Evolutionary conservation across 2,329 filamentous ascomycete species (phyloP).

Genomic region (Dactylellina sp.): DNA sequence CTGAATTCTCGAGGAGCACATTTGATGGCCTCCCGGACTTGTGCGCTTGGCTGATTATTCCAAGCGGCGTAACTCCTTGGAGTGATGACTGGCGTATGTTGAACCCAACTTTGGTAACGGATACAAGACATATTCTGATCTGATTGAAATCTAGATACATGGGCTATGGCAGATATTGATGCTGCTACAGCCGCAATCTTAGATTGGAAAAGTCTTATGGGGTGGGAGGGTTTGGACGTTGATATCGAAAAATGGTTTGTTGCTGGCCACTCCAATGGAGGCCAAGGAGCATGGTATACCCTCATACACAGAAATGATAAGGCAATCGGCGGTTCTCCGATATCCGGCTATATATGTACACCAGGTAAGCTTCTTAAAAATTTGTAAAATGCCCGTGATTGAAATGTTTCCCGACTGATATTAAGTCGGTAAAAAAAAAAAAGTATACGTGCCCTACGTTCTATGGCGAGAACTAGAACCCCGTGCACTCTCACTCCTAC

Average conservation of each 20-base stretch:
- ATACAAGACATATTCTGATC: background rate
- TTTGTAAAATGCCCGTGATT: background rate
- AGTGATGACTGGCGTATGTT: slow-evolving; percentile 72
- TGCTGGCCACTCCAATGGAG: slow-evolving; percentile 72
- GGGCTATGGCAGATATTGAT: slow-evolving; percentile 71
- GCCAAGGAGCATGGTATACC: slow-evolving; percentile 71
- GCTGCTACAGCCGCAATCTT: slow-evolving; percentile 68
- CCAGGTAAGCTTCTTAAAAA: slow-evolving; percentile 64
- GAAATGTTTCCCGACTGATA: background rate
- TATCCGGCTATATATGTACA: slow-evolving; percentile 72
- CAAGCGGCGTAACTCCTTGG: slow-evolving; percentile 71
- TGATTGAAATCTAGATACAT: slow-evolving; percentile 64
- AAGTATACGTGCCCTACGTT: slow-evolving; percentile 70
- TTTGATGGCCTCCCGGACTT: slow-evolving; percentile 68
- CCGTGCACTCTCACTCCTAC: slow-evolving; percentile 66
- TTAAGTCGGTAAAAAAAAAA: slow-evolving; percentile 18
- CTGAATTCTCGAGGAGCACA: slow-evolving; percentile 65
- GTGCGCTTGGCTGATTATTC: slow-evolving; percentile 70
- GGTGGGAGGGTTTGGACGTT: slow-evolving; percentile 67
- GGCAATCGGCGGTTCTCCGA: slow-evolving; percentile 69
- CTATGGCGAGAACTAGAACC: slow-evolving; percentile 71
- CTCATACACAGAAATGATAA: slow-evolving; percentile 70
- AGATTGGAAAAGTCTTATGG: slow-evolving; percentile 67
- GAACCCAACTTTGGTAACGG: background rate
- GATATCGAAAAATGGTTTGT: slow-evolving; percentile 68